Conservation (phyloP, 1,139 yeast species). For the Sugiyamaella pinicola region DNA sequence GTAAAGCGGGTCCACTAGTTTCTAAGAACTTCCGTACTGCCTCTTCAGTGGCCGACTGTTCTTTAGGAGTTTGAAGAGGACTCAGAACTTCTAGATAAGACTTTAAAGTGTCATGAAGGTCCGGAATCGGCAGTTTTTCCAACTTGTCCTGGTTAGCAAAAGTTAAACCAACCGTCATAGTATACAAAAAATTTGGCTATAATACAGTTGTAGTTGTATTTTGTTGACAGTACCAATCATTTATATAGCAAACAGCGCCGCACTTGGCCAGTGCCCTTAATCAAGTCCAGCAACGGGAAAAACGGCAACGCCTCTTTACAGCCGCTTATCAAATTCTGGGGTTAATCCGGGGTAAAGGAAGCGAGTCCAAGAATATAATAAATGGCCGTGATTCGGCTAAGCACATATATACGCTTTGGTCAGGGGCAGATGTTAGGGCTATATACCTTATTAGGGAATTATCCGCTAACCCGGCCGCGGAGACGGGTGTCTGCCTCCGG, state of each 20-base stretch:
- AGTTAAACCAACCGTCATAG: constrained; percentile 42
- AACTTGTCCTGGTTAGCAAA: constrained; percentile 60
- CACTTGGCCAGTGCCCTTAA: background rate
- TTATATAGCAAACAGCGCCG: background rate
- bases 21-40: constrained; percentile 64
- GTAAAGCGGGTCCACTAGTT: constrained; percentile 62
- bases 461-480: constrained; percentile 16
- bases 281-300: background rate
- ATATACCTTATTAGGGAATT: background rate
- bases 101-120: constrained; percentile 62
- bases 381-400: background rate
- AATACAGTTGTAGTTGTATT: background rate
- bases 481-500: too few species aligned
- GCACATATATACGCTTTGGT: background rate
- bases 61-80: constrained; percentile 76
- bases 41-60: constrained; percentile 59
- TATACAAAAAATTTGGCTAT: too few species aligned
- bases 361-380: background rate
- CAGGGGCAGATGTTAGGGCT: constrained; percentile 4
- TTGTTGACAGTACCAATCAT: background rate
- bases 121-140: constrained; percentile 76
- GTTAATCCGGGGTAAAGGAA: constrained; percentile 15
- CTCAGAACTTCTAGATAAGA: constrained; percentile 65
- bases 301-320: constrained; percentile 6
- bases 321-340: constrained; percentile 8